Evolutionary conservation across 371 early-diverging fungal genomes (phyloP).

Genomic region (Funneliformis caledonium): DNA sequence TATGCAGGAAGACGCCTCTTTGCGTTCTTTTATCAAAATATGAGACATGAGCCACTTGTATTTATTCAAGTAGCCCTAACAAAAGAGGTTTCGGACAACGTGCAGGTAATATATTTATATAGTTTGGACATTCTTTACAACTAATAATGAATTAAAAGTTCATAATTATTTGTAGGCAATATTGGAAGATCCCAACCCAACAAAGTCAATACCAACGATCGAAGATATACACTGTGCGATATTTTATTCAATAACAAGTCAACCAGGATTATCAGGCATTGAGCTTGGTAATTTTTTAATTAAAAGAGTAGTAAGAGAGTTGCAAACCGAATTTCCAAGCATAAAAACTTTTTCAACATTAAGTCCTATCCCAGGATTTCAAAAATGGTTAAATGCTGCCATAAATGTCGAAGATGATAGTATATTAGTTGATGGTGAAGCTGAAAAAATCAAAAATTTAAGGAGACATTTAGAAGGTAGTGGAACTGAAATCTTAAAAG

Average conservation of each 20-base stretch:
- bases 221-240: constrained; percentile 66
- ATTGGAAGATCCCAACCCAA: constrained; percentile 60
- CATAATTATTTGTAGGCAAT: constrained; percentile 52
- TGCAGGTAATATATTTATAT: constrained; percentile 45
- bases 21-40: constrained; percentile 75
- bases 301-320: constrained; percentile 78
- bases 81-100: constrained; percentile 59
- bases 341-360: constrained; percentile 81
- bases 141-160: not conserved
- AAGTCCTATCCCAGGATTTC: constrained; percentile 86
- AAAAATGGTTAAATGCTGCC: constrained; percentile 66
- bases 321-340: constrained; percentile 66
- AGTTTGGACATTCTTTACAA: not conserved
- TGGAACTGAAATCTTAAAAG: not conserved
- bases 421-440: not conserved
- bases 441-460: not conserved
- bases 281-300: constrained; percentile 87
- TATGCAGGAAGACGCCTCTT: constrained; percentile 62
- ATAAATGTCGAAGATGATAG: constrained; percentile 8
- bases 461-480: not conserved
- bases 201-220: constrained; percentile 31
- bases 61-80: constrained; percentile 83
- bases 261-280: constrained; percentile 77
- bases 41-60: constrained; percentile 77
- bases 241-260: constrained; percentile 90